Evolutionary conservation across 2,329 filamentous ascomycete species (phyloP), one percentile per base, ranked within the genome.

Genomic region (Stagonosporopsis cucurbitacearum): DNA sequence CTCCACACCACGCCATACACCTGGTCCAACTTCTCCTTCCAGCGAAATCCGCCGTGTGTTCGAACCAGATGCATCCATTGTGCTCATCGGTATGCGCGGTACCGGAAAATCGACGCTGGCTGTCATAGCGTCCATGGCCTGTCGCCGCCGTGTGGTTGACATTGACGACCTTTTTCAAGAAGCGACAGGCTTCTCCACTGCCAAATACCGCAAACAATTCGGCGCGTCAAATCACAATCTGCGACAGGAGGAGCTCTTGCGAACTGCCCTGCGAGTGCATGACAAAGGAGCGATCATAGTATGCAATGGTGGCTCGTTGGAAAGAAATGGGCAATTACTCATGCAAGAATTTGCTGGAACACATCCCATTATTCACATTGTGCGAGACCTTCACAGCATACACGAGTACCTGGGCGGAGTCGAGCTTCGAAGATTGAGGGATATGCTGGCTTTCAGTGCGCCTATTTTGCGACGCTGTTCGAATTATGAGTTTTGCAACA

Each of bases 401-500:
- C 85, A 86, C 55, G 77, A 82, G 0, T 86, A 90, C 62, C 78
- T 91, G 36, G 69, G 73, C 45, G 70, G 77, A n/a, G 79, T 79
- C 63, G 81, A 86, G 45, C 75, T 81, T 25, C 77, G 80, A 33
- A 86, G 84, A 62, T 79, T 88, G 1, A 77, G 80, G 39, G 84
- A 84, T 41, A 78, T 91, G 6, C 74, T 90, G 23, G 79, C 82
- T 17, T 81, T 82, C 13, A 85, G 82, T 60, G 81, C 79, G 20
- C 77, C 81, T 2, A 82, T 89, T 15, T 86, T 90, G 63, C 81
- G 87, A 44, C 81, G 80, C 1, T 90, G 87, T 68, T 88, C 87
- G 11, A 92, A 90, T 63, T 84, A 89, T 59, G 89, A 92, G 67
- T 93, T 91, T 71, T 91, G 87, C 78, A 92, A 92, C 63, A 78